Conservation (phyloP, 2,329 filamentous ascomycete genomes). For the Ophiostoma ips region DNA sequence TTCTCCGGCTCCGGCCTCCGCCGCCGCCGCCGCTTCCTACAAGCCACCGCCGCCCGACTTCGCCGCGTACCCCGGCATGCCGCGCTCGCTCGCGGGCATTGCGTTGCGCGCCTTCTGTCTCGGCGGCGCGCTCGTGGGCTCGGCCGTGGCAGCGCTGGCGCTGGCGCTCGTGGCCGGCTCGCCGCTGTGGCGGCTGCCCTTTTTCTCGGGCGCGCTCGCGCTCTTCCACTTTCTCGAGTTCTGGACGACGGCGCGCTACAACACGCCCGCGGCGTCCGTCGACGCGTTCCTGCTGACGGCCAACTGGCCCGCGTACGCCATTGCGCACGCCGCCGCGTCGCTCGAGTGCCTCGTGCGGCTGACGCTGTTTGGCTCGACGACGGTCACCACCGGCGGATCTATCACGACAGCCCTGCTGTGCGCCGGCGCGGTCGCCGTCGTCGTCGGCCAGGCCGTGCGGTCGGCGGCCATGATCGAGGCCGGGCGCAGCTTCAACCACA, state of each 20-base stretch:
- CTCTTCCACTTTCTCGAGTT: constrained; percentile 95
- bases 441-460: constrained; percentile 59
- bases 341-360: constrained; percentile 53
- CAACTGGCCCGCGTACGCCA: constrained; percentile 74
- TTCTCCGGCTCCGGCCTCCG: too few relatives aligned
- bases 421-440: constrained; percentile 49
- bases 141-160: constrained; percentile 12
- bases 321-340: constrained; percentile 64
- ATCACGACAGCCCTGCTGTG: constrained; percentile 28
- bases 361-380: constrained; percentile 12
- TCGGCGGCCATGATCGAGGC: constrained; percentile 82
- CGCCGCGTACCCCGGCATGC: constrained; percentile 29
- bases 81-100: constrained; percentile 46
- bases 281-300: constrained; percentile 69
- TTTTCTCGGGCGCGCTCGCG: constrained; percentile 56
- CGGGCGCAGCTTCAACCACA: constrained; percentile 83
- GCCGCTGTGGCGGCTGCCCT: constrained; percentile 46
- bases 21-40: constrained; percentile 5
- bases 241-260: constrained; percentile 75
- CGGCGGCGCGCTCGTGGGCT: constrained; percentile 28
- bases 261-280: constrained; percentile 58
- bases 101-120: constrained; percentile 42
- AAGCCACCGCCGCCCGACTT: constrained; percentile 17
- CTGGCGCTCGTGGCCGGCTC: constrained; percentile 23
- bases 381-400: constrained; percentile 15